A percentile compares a stretch with the other conserved stretches of the same genome.
Evolutionary conservation across 2,329 filamentous ascomycete genomes (phyloP).

Genomic region (Drechslerella dactyloides): DNA sequence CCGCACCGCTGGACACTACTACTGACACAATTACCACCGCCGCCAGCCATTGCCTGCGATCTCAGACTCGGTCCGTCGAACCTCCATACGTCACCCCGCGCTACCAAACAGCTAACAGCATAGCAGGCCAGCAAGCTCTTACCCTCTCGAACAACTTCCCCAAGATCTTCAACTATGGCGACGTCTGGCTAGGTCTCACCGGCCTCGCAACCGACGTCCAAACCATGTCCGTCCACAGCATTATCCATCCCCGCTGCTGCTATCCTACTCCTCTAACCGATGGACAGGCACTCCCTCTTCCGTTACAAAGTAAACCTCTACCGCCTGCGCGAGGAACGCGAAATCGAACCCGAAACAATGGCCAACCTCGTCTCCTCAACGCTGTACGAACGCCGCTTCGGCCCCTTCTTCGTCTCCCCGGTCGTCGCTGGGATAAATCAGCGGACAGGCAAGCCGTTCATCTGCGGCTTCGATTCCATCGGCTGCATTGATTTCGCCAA

Average conservation of each 20-base stretch:
- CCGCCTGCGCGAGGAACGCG: constrained; percentile 94
- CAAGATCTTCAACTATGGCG: constrained; percentile 98
- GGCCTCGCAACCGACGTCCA: constrained; percentile 94
- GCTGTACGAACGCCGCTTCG: constrained; percentile 94
- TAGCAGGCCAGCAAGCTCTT: constrained; percentile 70
- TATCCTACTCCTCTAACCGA: background rate
- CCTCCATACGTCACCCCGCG: background rate
- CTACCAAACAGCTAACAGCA: background rate
- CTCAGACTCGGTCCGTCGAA: constrained; percentile 81
- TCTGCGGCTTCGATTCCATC: constrained; percentile 98
- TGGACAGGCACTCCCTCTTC: constrained; percentile 75
- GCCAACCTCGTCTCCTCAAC: constrained; percentile 91
- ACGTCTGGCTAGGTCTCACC: constrained; percentile 92
- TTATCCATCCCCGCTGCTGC: background rate
- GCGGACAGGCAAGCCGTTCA: constrained; percentile 92
- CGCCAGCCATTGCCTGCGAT: constrained; percentile 84
- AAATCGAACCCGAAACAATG: constrained; percentile 92
- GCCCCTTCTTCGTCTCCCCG: constrained; percentile 93
- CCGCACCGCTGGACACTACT: background rate
- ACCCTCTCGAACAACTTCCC: constrained; percentile 99
- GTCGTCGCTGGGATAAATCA: constrained; percentile 94
- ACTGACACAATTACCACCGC: constrained; percentile 14
- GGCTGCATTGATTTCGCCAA: constrained; percentile 99
- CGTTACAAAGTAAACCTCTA: constrained; percentile 99
- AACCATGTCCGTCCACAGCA: constrained; percentile 72